Conservation (phyloP, 805 yeast species). For the Metschnikowia matae region DNA sequence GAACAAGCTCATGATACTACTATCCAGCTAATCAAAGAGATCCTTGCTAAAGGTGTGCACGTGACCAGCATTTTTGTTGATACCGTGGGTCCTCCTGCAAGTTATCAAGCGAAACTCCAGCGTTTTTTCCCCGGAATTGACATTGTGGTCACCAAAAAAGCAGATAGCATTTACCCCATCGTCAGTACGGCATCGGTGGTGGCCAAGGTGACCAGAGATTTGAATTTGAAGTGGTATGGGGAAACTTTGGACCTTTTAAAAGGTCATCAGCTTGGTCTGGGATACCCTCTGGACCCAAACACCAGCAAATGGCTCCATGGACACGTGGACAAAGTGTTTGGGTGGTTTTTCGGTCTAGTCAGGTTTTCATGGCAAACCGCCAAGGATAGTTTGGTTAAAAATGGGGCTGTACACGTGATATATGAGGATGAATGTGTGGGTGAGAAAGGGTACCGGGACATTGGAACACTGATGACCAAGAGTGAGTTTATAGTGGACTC, state of each 20-base stretch:
- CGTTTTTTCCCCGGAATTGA: constrained; percentile 62
- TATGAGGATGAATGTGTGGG: constrained; percentile 53
- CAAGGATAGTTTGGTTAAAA: constrained; percentile 58
- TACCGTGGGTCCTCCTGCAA: constrained; percentile 92
- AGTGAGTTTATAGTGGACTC: constrained; percentile 8
- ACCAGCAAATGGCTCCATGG: constrained; percentile 72
- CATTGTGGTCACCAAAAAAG: constrained; percentile 87
- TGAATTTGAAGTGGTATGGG: constrained; percentile 41
- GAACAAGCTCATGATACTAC: constrained; percentile 97
- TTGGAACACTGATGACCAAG: constrained; percentile 17
- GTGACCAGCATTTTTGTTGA: constrained; percentile 79
- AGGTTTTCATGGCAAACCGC: constrained; percentile 96
- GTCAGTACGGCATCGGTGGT: constrained; percentile 94
- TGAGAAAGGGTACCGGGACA: constrained; percentile 29
- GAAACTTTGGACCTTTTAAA: constrained; percentile 20
- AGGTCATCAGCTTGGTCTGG: constrained; percentile 65
- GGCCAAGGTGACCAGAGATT: constrained; percentile 94
- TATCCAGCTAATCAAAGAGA: constrained; percentile 66
- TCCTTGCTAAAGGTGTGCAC: constrained; percentile 57
- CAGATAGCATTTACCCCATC: constrained; percentile 86
- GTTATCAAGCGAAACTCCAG: constrained; percentile 74
- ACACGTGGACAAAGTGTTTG: constrained; percentile 68
- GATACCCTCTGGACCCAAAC: constrained; percentile 91
- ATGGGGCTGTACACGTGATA: constrained; percentile 49
- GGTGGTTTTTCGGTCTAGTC: constrained; percentile 72